These are phyloP conservation scores for Geranomyces variabilis DNA, from an alignment of 192 early-diverging fungal species.

Conservation along the genomic window DNA sequence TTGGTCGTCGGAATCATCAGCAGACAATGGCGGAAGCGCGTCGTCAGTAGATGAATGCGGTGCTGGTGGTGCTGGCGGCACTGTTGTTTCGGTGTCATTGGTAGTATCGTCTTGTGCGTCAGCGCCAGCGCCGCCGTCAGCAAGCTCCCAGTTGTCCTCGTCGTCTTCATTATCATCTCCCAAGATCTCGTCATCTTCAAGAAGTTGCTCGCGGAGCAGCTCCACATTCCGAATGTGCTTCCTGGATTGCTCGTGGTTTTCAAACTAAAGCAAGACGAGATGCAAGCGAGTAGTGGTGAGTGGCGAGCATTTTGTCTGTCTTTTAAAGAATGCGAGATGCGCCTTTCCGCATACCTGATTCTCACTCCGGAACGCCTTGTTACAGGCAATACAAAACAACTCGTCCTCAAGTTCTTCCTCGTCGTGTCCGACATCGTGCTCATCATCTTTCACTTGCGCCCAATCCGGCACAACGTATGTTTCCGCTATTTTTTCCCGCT, in stretches of 20 bases:
- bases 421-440: slow-evolving; percentile 43
- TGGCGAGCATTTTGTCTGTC: neutral
- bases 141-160: slow-evolving; percentile 3
- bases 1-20: slow-evolving; percentile 1
- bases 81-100: neutral
- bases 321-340: too few species aligned
- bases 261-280: slow-evolving; percentile 51
- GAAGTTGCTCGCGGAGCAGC: slow-evolving; percentile 74
- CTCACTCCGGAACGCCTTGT: slow-evolving; percentile 83
- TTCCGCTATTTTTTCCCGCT: slow-evolving; percentile 39
- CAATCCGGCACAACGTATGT: slow-evolving; percentile 39
- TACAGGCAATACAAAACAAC: slow-evolving; percentile 84
- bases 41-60: neutral
- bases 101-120: neutral
- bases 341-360: slow-evolving; percentile 43
- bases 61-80: neutral
- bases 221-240: slow-evolving; percentile 83
- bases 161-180: slow-evolving; percentile 18
- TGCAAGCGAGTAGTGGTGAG: neutral
- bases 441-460: slow-evolving; percentile 41
- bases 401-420: slow-evolving; percentile 51
- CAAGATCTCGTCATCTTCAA: slow-evolving; percentile 34
- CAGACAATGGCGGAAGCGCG: neutral
- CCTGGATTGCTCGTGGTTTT: slow-evolving; percentile 85
- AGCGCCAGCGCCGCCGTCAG: neutral